Evolutionary conservation across 108 stramenopile species (phyloP).

Genomic region (Seminavis robusta): DNA sequence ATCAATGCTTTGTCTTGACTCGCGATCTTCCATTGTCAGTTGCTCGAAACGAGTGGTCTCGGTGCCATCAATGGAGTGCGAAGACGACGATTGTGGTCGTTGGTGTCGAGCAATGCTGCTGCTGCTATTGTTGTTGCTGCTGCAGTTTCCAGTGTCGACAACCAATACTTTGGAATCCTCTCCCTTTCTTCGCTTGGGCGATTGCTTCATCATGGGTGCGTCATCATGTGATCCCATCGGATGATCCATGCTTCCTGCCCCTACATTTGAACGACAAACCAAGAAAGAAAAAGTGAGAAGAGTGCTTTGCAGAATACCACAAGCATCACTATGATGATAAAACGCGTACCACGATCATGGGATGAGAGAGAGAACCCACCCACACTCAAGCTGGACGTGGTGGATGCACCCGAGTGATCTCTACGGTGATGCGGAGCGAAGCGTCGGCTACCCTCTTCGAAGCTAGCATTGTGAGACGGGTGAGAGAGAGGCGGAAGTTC

Average conservation of each 20-base stretch:
- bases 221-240: too few species aligned
- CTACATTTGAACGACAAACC: not conserved
- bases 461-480: constrained; percentile 1
- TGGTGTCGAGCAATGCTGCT: not conserved
- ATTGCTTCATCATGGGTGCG: constrained; percentile 30
- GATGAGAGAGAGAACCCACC: constrained; percentile 43
- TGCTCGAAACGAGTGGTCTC: constrained; percentile 38
- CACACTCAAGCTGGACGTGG: constrained; percentile 47
- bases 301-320: too few species aligned
- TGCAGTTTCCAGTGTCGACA: constrained; percentile 29
- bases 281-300: not conserved
- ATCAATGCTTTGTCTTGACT: not conserved
- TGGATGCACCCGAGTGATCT: constrained; percentile 26
- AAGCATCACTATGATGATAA: not conserved
- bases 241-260: too few species aligned
- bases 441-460: not conserved
- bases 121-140: constrained; percentile 12
- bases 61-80: constrained; percentile 18
- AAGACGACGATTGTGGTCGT: constrained; percentile 18
- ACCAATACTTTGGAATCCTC: constrained; percentile 15
- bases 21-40: constrained; percentile 26
- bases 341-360: constrained; percentile 26
- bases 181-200: constrained; percentile 44
- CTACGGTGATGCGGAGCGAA: constrained; percentile 8
- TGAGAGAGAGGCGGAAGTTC: not conserved